phyloP scores from a whole-genome alignment of 345 rosid species.

The Conringia planisiliqua region DNA sequence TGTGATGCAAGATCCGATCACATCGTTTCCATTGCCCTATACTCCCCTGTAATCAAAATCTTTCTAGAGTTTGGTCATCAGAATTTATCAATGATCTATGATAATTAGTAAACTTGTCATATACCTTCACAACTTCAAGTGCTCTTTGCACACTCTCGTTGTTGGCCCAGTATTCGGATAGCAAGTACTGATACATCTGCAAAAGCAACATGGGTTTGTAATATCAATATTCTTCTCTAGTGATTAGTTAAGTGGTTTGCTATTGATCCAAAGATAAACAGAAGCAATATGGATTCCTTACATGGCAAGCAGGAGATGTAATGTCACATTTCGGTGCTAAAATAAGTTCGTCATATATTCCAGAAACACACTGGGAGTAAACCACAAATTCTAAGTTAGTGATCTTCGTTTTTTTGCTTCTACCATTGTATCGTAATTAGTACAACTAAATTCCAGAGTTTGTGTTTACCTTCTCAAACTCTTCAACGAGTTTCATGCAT shows the following conservation, averaged over 20 bases:
- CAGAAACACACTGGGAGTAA: not conserved
- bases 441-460: not conserved
- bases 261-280: not conserved
- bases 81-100: not conserved
- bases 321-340: not conserved
- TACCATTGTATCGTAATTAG: not conserved
- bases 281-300: not conserved
- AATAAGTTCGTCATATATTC: not conserved
- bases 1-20: not conserved
- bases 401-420: not conserved
- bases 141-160: constrained; percentile 13
- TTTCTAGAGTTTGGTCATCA: not conserved
- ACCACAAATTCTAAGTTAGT: not conserved
- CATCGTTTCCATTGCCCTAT: constrained; percentile 22
- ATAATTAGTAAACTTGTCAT: not conserved
- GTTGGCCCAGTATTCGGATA: constrained; percentile 21
- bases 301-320: constrained; percentile 11
- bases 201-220: not conserved
- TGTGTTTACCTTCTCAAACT: not conserved
- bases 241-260: not conserved
- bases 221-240: not conserved
- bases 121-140: constrained; percentile 18
- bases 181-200: not conserved
- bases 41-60: constrained; percentile 12
- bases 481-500: constrained; percentile 33